Conservation (phyloP, 768 basidiomycete species). For the Trametes cinnabarina region DNA sequence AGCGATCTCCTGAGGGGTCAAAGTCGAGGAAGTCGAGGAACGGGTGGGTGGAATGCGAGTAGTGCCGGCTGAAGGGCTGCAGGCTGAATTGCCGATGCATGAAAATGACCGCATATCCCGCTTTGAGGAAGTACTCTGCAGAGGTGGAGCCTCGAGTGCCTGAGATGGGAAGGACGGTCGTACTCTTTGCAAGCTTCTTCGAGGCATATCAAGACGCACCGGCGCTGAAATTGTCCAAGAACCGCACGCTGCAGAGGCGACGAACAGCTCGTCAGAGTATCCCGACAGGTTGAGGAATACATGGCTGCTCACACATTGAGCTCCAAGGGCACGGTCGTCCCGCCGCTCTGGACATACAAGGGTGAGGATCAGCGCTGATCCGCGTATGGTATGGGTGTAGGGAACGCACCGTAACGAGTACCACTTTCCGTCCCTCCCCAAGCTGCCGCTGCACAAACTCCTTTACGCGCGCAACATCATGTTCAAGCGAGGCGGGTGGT, state of each 20-base stretch:
- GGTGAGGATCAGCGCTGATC: slow-evolving; percentile 18
- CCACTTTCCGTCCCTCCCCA: slow-evolving; percentile 68
- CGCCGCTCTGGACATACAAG: slow-evolving; percentile 71
- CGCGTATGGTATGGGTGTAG: not conserved
- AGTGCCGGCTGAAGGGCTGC: slow-evolving; percentile 96
- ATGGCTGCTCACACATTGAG: slow-evolving; percentile 87
- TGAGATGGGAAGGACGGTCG: slow-evolving; percentile 25
- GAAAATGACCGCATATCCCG: slow-evolving; percentile 97
- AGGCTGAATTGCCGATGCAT: slow-evolving; percentile 98
- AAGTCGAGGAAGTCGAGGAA: slow-evolving; percentile 95
- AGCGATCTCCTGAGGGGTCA: slow-evolving; percentile 25
- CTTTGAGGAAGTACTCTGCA: slow-evolving; percentile 94
- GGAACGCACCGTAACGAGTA: slow-evolving; percentile 84
- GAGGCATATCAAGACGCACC: slow-evolving; percentile 47
- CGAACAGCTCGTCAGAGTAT: slow-evolving; percentile 16
- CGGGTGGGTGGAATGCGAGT: slow-evolving; percentile 96
- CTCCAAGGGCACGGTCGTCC: slow-evolving; percentile 96
- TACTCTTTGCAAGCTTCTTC: not conserved
- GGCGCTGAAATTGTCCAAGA: slow-evolving; percentile 98
- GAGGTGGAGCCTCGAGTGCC: slow-evolving; percentile 97
- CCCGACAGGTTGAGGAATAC: not conserved
- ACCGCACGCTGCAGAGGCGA: slow-evolving; percentile 75
- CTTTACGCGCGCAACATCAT: slow-evolving; percentile 60
- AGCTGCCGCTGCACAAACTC: slow-evolving; percentile 71
- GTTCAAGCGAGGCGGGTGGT: slow-evolving; percentile 69